phyloP scores from a whole-genome alignment of 2,329 filamentous ascomycete species.

The Colletotrichum camelliae region DNA sequence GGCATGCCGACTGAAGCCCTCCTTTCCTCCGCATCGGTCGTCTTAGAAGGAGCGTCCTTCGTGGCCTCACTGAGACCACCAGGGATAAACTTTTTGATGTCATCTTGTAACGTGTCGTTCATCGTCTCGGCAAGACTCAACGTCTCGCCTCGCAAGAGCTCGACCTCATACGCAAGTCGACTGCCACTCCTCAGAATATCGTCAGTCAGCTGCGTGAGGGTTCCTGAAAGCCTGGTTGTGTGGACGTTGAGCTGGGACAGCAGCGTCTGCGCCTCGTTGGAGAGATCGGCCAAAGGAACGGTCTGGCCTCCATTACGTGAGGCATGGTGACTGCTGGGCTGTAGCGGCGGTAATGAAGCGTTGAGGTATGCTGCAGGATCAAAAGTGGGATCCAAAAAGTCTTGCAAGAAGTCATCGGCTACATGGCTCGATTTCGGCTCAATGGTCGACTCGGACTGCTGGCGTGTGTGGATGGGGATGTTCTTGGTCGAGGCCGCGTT shows the following conservation, averaged over 20 bases:
- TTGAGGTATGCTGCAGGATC: slow-evolving; percentile 89
- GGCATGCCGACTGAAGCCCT: background rate
- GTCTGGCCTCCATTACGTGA: slow-evolving; percentile 33
- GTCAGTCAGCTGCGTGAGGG: slow-evolving; percentile 88
- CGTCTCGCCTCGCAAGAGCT: slow-evolving; percentile 88
- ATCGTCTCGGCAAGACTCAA: slow-evolving; percentile 80
- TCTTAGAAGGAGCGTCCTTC: slow-evolving; percentile 9
- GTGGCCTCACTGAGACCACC: slow-evolving; percentile 42
- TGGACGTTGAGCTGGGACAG: slow-evolving; percentile 88
- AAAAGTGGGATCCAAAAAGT: slow-evolving; percentile 79
- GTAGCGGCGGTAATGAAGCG: slow-evolving; percentile 72
- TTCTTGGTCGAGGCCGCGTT: slow-evolving; percentile 39
- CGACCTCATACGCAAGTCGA: slow-evolving; percentile 91
- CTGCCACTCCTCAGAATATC: slow-evolving; percentile 91
- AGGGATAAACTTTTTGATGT: slow-evolving; percentile 76
- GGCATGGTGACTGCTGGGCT: slow-evolving; percentile 39
- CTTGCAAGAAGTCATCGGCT: slow-evolving; percentile 73
- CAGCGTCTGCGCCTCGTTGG: slow-evolving; percentile 81
- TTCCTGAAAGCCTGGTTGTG: slow-evolving; percentile 80
- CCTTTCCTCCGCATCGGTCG: slow-evolving; percentile 10
- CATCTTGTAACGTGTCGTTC: slow-evolving; percentile 72
- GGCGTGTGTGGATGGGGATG: slow-evolving; percentile 46
- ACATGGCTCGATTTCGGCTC: slow-evolving; percentile 66
- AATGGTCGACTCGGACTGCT: slow-evolving; percentile 40
- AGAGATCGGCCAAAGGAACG: slow-evolving; percentile 76